phyloP scores from a whole-genome alignment of 805 yeast genomes.

The Ascoidea tarda region DNA sequence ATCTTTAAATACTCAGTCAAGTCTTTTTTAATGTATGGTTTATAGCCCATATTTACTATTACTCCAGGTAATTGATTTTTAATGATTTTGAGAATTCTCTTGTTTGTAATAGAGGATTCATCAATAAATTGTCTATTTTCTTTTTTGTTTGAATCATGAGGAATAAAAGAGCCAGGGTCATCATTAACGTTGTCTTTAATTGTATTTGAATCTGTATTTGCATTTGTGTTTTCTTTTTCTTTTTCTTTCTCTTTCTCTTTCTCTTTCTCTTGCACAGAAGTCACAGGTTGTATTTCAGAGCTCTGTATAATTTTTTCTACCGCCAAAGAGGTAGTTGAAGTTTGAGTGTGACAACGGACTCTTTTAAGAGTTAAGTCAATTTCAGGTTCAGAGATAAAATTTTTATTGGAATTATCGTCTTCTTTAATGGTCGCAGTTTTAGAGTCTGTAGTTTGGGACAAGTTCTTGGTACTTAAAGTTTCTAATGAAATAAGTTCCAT shows the following conservation, averaged over 20 bases:
- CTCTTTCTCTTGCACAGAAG: too few relatives aligned
- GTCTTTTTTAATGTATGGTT: slow-evolving; percentile 12
- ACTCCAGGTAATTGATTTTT: slow-evolving; percentile 2
- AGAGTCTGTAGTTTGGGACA: background rate
- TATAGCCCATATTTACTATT: slow-evolving; percentile 1
- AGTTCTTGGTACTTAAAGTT: too few relatives aligned
- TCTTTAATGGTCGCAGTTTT: background rate
- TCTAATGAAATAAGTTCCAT: too few relatives aligned
- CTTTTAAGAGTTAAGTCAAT: too few relatives aligned
- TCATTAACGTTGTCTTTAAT: background rate
- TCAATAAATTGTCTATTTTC: too few relatives aligned
- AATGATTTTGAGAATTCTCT: slow-evolving; percentile 14
- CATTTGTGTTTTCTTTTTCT: background rate
- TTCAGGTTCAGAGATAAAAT: background rate
- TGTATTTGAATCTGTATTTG: slow-evolving; percentile 25
- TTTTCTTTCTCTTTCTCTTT: background rate
- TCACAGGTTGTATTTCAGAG: too few relatives aligned
- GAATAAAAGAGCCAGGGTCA: background rate
- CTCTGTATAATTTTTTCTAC: too few relatives aligned
- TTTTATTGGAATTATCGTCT: background rate
- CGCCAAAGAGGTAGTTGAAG: too few relatives aligned
- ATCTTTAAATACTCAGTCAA: slow-evolving; percentile 11
- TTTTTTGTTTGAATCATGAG: too few relatives aligned
- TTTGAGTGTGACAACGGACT: too few relatives aligned
- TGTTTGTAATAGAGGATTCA: slow-evolving; percentile 7